Percentiles rank a stretch among this genome's conserved stretches.
phyloP scores from a whole-genome alignment of 768 basidiomycete species.

The Melanogaster broomeanus region DNA sequence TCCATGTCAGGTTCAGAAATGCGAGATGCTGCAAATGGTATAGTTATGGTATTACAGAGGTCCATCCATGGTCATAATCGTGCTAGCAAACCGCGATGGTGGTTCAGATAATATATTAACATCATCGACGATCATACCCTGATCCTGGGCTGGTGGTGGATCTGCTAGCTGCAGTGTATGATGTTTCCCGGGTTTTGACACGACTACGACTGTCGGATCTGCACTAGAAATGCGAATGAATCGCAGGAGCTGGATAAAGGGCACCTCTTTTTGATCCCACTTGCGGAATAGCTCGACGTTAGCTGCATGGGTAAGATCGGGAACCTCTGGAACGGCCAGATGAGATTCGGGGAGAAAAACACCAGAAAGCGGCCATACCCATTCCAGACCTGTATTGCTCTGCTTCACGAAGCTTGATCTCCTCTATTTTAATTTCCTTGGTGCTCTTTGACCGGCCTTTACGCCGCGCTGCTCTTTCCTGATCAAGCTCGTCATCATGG shows the following conservation, averaged over 20 bases:
- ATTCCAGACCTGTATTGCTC: slow-evolving; percentile 82
- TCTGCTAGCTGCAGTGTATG: slow-evolving; percentile 26
- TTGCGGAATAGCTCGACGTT: slow-evolving; percentile 71
- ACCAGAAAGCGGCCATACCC: slow-evolving; percentile 47
- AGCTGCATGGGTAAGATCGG: slow-evolving; percentile 72
- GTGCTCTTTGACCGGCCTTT: slow-evolving; percentile 76
- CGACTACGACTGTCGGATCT: slow-evolving; percentile 44
- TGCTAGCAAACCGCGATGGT: slow-evolving; percentile 37
- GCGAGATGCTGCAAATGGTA: not conserved
- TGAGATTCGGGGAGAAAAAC: not conserved
- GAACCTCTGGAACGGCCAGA: slow-evolving; percentile 54
- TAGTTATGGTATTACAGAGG: slow-evolving; percentile 15
- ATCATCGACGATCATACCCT: slow-evolving; percentile 31
- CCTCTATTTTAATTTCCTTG: slow-evolving; percentile 68
- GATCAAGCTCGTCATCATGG: slow-evolving; percentile 63
- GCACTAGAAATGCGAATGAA: slow-evolving; percentile 74
- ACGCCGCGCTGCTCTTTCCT: slow-evolving; percentile 59
- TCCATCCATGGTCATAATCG: slow-evolving; percentile 40
- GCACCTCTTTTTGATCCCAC: slow-evolving; percentile 79
- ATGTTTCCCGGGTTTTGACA: slow-evolving; percentile 67
- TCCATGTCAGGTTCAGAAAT: not conserved
- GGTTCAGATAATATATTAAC: slow-evolving; percentile 31
- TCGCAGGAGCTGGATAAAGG: slow-evolving; percentile 69
- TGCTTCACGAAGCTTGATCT: slow-evolving; percentile 62
- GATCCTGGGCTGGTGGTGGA: slow-evolving; percentile 11